Base-by-base conservation (phyloP, 768 basidiomycete genomes). In the Ramaria rubella region DNA sequence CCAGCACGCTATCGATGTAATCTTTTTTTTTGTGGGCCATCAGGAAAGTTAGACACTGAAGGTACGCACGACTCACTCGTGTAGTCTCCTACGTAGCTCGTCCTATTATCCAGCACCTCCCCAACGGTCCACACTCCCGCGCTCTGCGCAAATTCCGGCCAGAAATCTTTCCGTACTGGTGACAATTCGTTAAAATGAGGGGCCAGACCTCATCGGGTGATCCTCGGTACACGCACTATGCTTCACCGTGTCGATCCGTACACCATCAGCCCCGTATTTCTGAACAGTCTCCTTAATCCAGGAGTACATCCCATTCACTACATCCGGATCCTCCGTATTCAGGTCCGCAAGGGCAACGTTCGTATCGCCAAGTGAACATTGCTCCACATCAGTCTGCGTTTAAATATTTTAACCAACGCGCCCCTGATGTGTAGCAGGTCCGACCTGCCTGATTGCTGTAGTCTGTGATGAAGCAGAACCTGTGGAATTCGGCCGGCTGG, bases 201-300 rank as follows among this genome's bases (percentile, higher is more conserved):
- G 27, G 21, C 5, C 7, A 48, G 15, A 26, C 21, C 17, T n/a
- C 3, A 21, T 11, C 3, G 2, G 26, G 21, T 21, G 15, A 48
- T 4, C 2, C 17, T 27, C 24, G n/a, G 11, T 11, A 38, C 36
- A n/a, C 36, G 21, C 23, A 48, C 46, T 70, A 63, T 81, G 80
- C 65, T 82, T 83, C 59, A 77, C 81, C 4, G 81, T 79, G 55
- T 82, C 82, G 65, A 84, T 75, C 24, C 82, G 74, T 29, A 83
- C 62, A 8, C 81, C 79, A 61, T 85, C 83, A 54, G 78, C 70
- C 9, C 58, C 64, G 61, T 81, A 84, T 44, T 74, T 72, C 24
- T 65, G 49, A 4, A 82, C 77, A 11, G 82, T 68, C 29, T 70
- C 61, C 14, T 63, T 65, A 44, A 83, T 73, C 81, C 81, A 83